Conservation (phyloP, 2,329 filamentous ascomycete genomes). For the Hysterium pulicare region DNA sequence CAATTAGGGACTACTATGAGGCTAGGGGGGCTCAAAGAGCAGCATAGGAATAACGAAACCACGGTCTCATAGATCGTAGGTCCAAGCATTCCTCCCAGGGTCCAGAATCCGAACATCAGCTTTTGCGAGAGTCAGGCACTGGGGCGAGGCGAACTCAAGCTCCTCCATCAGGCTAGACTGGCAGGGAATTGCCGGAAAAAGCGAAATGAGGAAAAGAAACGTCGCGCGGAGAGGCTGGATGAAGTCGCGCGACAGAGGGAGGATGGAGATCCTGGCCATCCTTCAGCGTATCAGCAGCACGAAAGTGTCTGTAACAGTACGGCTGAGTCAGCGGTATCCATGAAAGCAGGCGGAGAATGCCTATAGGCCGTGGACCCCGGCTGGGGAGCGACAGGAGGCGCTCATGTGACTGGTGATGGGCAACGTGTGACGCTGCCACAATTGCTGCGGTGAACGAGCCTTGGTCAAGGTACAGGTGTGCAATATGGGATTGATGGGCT, state of each 20-base stretch:
- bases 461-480: not conserved
- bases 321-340: slow-evolving; percentile 26
- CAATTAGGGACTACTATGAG: not conserved
- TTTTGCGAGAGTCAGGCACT: slow-evolving; percentile 15
- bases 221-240: not conserved
- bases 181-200: slow-evolving; percentile 1
- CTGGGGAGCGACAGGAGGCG: slow-evolving; percentile 1
- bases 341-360: not conserved
- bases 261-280: slow-evolving; percentile 1
- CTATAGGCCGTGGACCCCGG: too few species aligned
- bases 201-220: not conserved
- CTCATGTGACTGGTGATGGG: slow-evolving; percentile 20
- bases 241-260: slow-evolving; percentile 13
- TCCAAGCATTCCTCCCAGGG: slow-evolving; percentile 14
- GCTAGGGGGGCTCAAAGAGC: too few species aligned
- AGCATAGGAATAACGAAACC: too few species aligned
- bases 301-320: slow-evolving; percentile 10
- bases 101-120: slow-evolving; percentile 4
- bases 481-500: slow-evolving; percentile 3
- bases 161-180: slow-evolving; percentile 1
- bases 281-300: not conserved
- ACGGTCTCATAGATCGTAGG: too few species aligned
- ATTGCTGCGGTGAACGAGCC: not conserved
- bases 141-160: slow-evolving; percentile 19
- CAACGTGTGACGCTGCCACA: slow-evolving; percentile 2